A percentile compares a stretch with the other conserved stretches of the same genome.
phyloP scores from a whole-genome alignment of 169 alveolate genomes.

The Plasmodium gaboni region DNA sequence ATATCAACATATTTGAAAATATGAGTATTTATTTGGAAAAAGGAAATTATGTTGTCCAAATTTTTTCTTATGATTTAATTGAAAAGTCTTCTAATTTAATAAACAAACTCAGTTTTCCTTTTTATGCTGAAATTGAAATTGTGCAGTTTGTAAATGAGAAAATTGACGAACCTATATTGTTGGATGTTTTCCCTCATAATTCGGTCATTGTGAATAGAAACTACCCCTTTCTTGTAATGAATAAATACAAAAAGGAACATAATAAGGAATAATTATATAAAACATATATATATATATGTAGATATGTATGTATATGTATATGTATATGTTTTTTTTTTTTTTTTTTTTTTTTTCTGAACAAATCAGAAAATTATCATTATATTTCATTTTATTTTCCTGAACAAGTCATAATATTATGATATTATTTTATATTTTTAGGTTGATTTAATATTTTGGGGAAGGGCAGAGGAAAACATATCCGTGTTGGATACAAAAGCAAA shows the following conservation, averaged over 20 bases:
- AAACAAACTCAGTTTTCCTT: constrained; percentile 18
- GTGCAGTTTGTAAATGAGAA: constrained; percentile 35
- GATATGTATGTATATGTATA: no score
- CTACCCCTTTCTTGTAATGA: constrained; percentile 35
- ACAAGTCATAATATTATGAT: no score
- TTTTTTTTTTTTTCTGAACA: no score
- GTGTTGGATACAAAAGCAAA: constrained; percentile 14
- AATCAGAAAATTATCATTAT: no score
- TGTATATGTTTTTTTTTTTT: no score
- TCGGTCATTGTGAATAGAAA: constrained; percentile 20
- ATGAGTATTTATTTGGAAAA: constrained; percentile 48
- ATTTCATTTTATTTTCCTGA: no score
- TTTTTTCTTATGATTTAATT: constrained; percentile 1
- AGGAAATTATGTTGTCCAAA: constrained; percentile 39
- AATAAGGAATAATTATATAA: background rate
- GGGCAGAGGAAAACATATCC: background rate
- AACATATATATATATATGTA: background rate
- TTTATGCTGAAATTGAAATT: constrained; percentile 37
- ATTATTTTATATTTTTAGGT: constrained; percentile 2
- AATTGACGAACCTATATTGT: constrained; percentile 2
- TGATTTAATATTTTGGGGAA: constrained; percentile 56
- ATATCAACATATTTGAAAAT: constrained; percentile 47
- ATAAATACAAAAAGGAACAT: background rate
- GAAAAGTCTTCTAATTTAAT: constrained; percentile 18
- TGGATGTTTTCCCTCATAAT: constrained; percentile 55